These are phyloP conservation scores for Tetradesmus obliquus DNA, from an alignment of 139 green algal species.

Conservation along the genomic window DNA sequence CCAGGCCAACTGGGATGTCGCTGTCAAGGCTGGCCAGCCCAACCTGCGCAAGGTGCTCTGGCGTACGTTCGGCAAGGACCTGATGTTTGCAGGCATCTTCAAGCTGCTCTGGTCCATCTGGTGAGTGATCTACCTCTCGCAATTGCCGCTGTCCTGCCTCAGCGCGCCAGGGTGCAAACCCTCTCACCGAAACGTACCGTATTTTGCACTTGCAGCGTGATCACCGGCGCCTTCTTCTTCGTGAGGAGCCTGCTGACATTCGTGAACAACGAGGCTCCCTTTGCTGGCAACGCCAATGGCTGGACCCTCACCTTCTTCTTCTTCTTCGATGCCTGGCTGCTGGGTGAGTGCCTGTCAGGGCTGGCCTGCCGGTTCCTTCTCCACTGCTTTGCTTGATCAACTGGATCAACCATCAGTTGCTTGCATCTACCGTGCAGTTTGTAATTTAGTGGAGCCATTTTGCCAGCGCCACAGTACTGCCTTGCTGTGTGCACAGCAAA, in stretches of 20 bases:
- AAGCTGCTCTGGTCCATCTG: conserved; percentile 55
- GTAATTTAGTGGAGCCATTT: too few species aligned
- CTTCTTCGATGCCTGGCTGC: conserved; percentile 68
- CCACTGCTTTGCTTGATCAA: background rate
- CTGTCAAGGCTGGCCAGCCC: conserved; percentile 9
- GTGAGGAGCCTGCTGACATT: conserved; percentile 67
- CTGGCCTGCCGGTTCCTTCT: background rate
- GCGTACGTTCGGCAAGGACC: conserved; percentile 45
- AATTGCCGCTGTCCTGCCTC: conserved; percentile 29
- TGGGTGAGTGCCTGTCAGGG: conserved; percentile 47
- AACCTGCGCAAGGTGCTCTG: conserved; percentile 48
- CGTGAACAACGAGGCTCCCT: conserved; percentile 55
- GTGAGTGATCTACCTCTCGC: conserved; percentile 37
- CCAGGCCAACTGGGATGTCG: conserved; percentile 46
- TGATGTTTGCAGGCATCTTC: conserved; percentile 49
- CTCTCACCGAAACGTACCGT: too few species aligned
- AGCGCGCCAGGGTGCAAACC: too few species aligned
- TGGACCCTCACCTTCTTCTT: conserved; percentile 69
- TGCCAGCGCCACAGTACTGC: too few species aligned
- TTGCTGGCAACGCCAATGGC: conserved; percentile 51
- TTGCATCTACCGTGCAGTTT: too few species aligned
- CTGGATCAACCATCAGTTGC: too few species aligned
- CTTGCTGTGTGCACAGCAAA: too few species aligned
- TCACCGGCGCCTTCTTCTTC: conserved; percentile 73
- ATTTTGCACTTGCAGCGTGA: background rate